Percentiles rank a stretch among this genome's conserved stretches.
phyloP scores from a whole-genome alignment of 2,329 filamentous ascomycete genomes.

The Microdochium paspali region DNA sequence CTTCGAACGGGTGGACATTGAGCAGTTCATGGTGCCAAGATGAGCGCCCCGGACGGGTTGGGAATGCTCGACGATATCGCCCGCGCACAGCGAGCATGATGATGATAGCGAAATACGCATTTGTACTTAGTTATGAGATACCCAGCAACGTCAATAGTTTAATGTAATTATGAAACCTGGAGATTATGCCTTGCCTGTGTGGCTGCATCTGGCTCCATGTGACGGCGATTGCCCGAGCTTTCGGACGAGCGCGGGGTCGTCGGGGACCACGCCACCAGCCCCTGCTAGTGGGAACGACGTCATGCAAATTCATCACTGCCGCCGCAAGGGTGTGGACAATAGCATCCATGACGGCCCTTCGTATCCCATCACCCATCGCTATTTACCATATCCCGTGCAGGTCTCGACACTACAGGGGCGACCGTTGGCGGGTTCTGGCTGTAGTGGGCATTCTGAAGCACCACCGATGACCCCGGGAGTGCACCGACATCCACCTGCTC shows the following conservation, averaged over 20 bases:
- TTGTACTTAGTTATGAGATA: neutral
- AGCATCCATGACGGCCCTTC: neutral
- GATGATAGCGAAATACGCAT: neutral
- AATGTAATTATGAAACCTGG: neutral
- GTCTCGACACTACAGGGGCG: neutral
- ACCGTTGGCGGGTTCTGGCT: no score
- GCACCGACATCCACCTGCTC: no score
- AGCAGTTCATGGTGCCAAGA: constrained; percentile 30
- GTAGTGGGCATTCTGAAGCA: no score
- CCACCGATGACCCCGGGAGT: no score
- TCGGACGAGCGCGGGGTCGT: neutral
- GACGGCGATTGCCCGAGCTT: neutral
- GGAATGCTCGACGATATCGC: neutral
- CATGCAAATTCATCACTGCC: constrained; percentile 7
- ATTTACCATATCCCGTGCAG: neutral
- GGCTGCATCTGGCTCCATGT: neutral
- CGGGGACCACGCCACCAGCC: constrained; percentile 2
- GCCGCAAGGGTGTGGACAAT: neutral
- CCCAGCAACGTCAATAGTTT: neutral
- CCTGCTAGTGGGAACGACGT: constrained; percentile 9
- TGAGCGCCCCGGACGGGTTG: neutral
- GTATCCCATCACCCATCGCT: neutral
- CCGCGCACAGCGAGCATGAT: no score
- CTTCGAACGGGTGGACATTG: constrained; percentile 51
- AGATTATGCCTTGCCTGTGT: neutral